A percentile compares a stretch with the other conserved stretches of the same genome.
Conservation (phyloP, 345 rosid species). For the Geranium rotundifolium region DNA sequence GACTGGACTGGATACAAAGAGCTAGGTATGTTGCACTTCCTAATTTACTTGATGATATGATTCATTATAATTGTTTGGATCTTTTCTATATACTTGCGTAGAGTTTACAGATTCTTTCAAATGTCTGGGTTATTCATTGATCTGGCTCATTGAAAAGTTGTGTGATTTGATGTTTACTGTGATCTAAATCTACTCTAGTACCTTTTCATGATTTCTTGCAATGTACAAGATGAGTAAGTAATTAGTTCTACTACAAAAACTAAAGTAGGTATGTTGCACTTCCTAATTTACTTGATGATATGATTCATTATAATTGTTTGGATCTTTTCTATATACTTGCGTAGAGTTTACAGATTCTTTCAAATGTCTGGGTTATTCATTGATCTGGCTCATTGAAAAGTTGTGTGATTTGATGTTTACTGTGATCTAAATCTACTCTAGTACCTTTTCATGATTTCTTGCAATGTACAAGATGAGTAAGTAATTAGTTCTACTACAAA, state of each 20-base stretch:
- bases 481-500: background rate
- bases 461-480: background rate
- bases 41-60: background rate
- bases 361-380: background rate
- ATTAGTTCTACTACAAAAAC: background rate
- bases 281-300: too few species aligned
- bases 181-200: background rate
- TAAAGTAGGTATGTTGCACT: too few species aligned
- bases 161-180: background rate
- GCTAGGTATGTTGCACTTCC: slow-evolving; percentile 46
- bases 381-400: background rate
- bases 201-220: background rate
- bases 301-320: background rate
- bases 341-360: too few species aligned
- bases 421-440: background rate
- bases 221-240: background rate
- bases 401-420: background rate
- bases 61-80: background rate
- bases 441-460: background rate
- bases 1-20: slow-evolving; percentile 99
- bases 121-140: background rate
- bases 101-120: too few species aligned
- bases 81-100: too few species aligned
- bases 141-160: background rate
- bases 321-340: background rate